Conservation (phyloP, 2,329 filamentous ascomycete species). For the Cladophialophora chaetospira region DNA sequence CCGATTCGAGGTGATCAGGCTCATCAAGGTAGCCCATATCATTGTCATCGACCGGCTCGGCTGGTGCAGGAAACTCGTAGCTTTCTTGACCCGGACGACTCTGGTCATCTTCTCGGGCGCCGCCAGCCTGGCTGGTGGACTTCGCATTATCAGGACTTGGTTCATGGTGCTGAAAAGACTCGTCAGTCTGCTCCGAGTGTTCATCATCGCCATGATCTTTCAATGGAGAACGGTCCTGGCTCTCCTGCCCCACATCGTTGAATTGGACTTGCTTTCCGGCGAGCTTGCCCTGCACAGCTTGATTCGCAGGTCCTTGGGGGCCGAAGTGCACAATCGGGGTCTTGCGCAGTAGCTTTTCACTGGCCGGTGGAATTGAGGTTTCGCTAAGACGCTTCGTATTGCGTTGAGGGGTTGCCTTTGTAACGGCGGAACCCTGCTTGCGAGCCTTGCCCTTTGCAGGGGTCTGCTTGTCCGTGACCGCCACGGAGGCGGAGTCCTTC, state of each 20-base stretch:
- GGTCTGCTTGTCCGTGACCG: not conserved
- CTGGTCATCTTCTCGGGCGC: not conserved
- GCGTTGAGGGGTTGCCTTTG: conserved; percentile 4
- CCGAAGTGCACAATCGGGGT: conserved; percentile 22
- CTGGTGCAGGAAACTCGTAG: not conserved
- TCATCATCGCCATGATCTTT: not conserved
- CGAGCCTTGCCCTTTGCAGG: not conserved
- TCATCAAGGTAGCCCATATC: not conserved
- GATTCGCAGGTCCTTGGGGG: conserved; percentile 21
- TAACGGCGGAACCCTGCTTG: not conserved
- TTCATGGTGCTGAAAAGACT: not conserved
- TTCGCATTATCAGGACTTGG: not conserved
- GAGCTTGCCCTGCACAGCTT: conserved; percentile 10
- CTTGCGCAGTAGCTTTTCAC: conserved; percentile 17
- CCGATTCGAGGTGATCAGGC: not conserved
- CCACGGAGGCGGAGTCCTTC: not conserved
- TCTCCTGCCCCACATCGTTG: not conserved
- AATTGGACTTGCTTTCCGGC: not conserved
- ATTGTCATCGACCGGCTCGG: not conserved
- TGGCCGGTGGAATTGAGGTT: conserved; percentile 21
- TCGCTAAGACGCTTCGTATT: conserved; percentile 12
- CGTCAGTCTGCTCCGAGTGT: not conserved
- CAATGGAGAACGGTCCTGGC: not conserved
- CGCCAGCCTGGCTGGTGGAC: not conserved
- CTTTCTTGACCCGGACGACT: not conserved